Conservation (phyloP, 1,284 basidiomycete species). For the Rhodotorula sp. region DNA sequence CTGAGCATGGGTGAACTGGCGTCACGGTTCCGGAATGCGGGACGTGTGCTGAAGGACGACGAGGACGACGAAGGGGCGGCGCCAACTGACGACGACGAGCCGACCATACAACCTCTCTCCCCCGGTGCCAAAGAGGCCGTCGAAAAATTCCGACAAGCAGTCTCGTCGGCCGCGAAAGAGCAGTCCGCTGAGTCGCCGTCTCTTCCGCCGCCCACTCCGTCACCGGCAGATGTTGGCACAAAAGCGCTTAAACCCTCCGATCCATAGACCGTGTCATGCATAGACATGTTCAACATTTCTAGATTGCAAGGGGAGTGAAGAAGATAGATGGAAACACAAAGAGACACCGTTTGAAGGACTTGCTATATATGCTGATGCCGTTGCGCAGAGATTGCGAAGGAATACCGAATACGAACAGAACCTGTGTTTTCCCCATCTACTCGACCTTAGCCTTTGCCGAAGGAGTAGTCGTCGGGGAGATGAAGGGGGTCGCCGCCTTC, state of each 20-base stretch:
- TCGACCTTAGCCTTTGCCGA: conserved; percentile 15
- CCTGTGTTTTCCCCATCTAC: neutral
- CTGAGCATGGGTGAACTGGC: conserved; percentile 18
- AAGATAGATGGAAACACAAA: neutral
- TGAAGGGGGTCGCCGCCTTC: conserved; percentile 62
- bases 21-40: conserved; percentile 8
- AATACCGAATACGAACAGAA: neutral
- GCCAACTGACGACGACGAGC: neutral
- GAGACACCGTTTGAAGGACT: neutral
- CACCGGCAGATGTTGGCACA: neutral
- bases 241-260: no score
- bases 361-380: neutral
- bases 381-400: neutral
- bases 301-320: neutral
- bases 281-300: neutral
- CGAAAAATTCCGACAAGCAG: neutral
- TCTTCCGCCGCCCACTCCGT: neutral
- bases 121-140: neutral
- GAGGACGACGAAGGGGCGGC: conserved; percentile 4
- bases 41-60: conserved; percentile 14
- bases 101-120: neutral
- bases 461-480: conserved; percentile 9
- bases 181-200: neutral
- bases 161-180: neutral
- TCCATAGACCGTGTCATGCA: neutral